Evolutionary conservation across 108 stramenopile species (phyloP).

Genomic region (Nannochloropsis gaditana): DNA sequence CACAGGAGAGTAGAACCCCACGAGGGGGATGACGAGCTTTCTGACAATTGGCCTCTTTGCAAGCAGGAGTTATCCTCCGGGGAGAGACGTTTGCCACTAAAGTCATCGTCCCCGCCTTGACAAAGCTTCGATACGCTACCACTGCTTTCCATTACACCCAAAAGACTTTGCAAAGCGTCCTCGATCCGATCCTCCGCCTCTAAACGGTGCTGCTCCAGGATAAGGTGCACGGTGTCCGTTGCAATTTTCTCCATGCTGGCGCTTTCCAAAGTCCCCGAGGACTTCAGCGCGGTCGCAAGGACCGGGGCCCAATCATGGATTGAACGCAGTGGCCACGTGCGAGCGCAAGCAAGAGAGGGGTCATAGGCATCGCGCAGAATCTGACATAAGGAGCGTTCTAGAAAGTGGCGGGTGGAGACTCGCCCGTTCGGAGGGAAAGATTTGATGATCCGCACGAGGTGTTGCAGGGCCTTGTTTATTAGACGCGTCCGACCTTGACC

Average conservation of each 20-base stretch:
- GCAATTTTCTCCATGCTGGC: not conserved
- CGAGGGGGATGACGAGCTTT: not conserved
- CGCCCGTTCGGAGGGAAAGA: not conserved
- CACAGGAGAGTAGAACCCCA: not conserved
- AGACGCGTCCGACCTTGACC: no score
- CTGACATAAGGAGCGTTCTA: not conserved
- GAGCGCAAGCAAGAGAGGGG: not conserved
- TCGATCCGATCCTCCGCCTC: not conserved
- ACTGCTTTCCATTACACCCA: not conserved
- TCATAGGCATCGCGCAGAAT: not conserved
- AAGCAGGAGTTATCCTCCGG: not conserved
- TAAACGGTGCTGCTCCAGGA: constrained; percentile 12
- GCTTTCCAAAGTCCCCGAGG: not conserved
- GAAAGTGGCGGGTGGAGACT: not conserved
- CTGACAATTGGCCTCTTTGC: not conserved
- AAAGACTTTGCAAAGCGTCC: not conserved
- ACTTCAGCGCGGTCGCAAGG: not conserved
- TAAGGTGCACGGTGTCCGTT: not conserved
- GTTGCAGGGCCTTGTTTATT: not conserved
- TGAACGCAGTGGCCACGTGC: not conserved
- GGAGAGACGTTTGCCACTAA: not conserved
- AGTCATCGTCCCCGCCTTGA: no score
- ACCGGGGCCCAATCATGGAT: not conserved
- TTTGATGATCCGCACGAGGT: not conserved
- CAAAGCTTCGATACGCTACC: not conserved